phyloP scores from a whole-genome alignment of 139 green algal species.

The Coccomyxa sp. region DNA sequence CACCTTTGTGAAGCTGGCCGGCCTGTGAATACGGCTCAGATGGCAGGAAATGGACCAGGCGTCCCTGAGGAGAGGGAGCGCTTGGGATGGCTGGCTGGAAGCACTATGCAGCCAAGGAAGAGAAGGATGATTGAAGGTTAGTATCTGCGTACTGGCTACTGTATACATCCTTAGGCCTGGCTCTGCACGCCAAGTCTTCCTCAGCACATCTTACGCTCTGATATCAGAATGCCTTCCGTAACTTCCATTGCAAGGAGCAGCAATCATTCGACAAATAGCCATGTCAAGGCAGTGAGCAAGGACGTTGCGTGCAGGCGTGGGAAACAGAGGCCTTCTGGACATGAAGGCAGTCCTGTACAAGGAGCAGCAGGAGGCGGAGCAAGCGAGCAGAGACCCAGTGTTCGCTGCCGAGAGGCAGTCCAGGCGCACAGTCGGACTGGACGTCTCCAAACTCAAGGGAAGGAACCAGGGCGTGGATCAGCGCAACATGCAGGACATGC shows the following conservation, averaged over 20 bases:
- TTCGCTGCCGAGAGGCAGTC: constrained; percentile 13
- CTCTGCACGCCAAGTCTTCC: too few relatives aligned
- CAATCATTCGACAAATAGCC: not conserved
- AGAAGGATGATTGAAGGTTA: constrained; percentile 62
- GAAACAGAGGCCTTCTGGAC: constrained; percentile 54
- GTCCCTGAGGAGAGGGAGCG: constrained; percentile 14
- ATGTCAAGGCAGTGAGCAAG: not conserved
- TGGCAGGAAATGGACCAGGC: too few relatives aligned
- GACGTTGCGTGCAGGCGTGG: constrained; percentile 45
- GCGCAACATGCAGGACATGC: constrained; percentile 47
- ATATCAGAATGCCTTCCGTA: too few relatives aligned
- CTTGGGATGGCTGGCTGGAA: constrained; percentile 73
- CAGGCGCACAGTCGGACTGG: constrained; percentile 27
- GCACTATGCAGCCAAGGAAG: constrained; percentile 61
- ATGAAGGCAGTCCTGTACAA: constrained; percentile 72
- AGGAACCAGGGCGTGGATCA: constrained; percentile 67
- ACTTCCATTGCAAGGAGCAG: too few relatives aligned
- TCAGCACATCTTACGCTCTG: too few relatives aligned
- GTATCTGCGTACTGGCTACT: not conserved
- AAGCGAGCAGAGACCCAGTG: constrained; percentile 30
- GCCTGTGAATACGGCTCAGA: too few relatives aligned
- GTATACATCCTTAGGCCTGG: not conserved
- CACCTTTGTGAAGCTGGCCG: too few relatives aligned
- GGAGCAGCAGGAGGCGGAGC: constrained; percentile 50
- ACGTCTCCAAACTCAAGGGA: constrained; percentile 25